Evolutionary conservation across 2,329 filamentous ascomycete genomes (phyloP), one percentile per base, ranked within the genome.

Genomic region (Trichoderma sp.): DNA sequence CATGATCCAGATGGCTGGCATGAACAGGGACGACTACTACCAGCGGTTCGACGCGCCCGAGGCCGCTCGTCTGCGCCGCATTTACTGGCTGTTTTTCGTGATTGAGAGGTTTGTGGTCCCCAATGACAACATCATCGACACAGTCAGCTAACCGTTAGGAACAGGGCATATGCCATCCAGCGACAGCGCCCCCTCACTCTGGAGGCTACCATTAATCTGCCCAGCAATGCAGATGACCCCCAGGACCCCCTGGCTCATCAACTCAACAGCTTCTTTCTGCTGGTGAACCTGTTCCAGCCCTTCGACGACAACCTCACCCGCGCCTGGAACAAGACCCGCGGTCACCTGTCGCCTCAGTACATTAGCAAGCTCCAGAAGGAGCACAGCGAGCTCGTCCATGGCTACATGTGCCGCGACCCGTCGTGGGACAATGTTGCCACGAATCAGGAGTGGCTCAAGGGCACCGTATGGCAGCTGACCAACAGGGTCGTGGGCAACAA

Each of bases 1-100:
- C 6, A 81, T 94, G 75, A 82, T 84, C 30, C 82, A 87, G 70
- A 83, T 89, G 70, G 75, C 80, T 30, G 82, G 81, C 61, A 84
- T 89, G 84, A 81, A 83, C 71, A 85, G 85, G 73, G 87, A 89
- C 71, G 83, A 86, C 24, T 79, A 82, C 9, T 92, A 91, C 72
- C 70, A 82, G 50, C 81, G 85, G 62, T 84, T 84, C 69, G 85
- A 86, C 68, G 76, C 78, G 5, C 75, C 85, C 19, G 89, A 92
- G 65, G 82, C 85, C 1, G 83, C 87, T 24, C 83, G 88, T 67
- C 83, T 85, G 69, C 81, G 90, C 64, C 83, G 89, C 39, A 78
- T 92, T 0, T 93, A 88, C 72, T 93, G 90, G 90, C 80, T 92
- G 10, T 78, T 92, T 9, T 89, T 90, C 71, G 82, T 90, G 1